Percentiles rank a stretch among this genome's conserved stretches.
Evolutionary conservation across 352 stramenopile genomes (phyloP).

Genomic region (Globisporangium echinulatum): DNA sequence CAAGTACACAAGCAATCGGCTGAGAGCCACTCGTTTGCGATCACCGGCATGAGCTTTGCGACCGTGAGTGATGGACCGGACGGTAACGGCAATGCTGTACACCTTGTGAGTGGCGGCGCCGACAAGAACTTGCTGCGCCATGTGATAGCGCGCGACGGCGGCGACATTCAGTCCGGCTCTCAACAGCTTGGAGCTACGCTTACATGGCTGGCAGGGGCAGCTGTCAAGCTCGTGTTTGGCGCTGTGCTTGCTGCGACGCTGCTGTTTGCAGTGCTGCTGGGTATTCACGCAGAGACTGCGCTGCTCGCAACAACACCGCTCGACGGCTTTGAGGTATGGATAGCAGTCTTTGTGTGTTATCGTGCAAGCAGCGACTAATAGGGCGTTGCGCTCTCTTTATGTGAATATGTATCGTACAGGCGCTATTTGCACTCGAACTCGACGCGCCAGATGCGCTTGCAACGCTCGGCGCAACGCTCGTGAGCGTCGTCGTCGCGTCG

Average conservation of each 20-base stretch:
- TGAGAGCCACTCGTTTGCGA: conserved; percentile 71
- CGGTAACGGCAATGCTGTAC: conserved; percentile 9
- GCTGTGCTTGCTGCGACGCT: conserved; percentile 38
- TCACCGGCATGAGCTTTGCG: conserved; percentile 79
- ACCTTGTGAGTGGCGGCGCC: conserved; percentile 66
- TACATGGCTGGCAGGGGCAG: conserved; percentile 23
- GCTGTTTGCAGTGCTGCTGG: conserved; percentile 70
- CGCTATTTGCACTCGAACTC: conserved; percentile 31
- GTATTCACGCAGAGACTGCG: conserved; percentile 62
- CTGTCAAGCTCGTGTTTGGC: conserved; percentile 42
- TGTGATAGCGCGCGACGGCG: conserved; percentile 47
- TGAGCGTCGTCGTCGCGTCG: conserved; percentile 35
- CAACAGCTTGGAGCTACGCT: conserved; percentile 22
- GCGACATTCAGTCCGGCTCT: conserved; percentile 37
- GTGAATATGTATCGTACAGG: neutral
- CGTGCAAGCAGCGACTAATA: neutral
- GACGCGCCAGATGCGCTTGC: conserved; percentile 46
- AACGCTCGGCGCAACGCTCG: conserved; percentile 28
- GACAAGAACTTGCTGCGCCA: conserved; percentile 74
- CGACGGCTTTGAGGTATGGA: conserved; percentile 44
- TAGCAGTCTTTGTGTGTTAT: neutral
- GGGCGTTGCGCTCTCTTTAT: neutral
- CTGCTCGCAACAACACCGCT: conserved; percentile 43
- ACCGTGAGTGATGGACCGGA: conserved; percentile 21
- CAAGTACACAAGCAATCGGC: conserved; percentile 47